Conservation (phyloP, 331 rosid species). For the Ulmus americana region DNA sequence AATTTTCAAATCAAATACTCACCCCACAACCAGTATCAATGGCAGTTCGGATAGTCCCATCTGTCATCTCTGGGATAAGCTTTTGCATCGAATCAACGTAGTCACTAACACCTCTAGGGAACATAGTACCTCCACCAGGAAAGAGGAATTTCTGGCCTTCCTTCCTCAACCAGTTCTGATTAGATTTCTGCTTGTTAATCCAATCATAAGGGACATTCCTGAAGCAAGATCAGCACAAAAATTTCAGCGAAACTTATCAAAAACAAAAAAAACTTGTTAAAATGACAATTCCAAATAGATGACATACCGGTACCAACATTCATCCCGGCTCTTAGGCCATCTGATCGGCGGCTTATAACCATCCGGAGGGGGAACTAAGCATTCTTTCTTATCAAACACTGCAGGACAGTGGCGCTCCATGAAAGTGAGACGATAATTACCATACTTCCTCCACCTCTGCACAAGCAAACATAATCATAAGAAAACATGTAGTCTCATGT, state of each 20-base stretch:
- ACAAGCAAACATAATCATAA: constrained; percentile 21
- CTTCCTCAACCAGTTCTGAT: constrained; percentile 89
- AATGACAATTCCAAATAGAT: background rate
- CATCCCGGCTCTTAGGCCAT: constrained; percentile 94
- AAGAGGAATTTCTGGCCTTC: constrained; percentile 91
- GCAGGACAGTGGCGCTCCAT: constrained; percentile 99
- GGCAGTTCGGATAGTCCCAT: constrained; percentile 88
- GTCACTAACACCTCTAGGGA: constrained; percentile 84
- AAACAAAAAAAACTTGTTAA: constrained; percentile 9
- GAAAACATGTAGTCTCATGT: background rate
- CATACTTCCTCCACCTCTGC: constrained; percentile 90
- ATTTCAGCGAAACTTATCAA: constrained; percentile 15
- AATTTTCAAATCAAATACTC: constrained; percentile 28
- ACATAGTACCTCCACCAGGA: constrained; percentile 99
- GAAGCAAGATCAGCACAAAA: constrained; percentile 22
- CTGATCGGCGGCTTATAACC: constrained; percentile 87
- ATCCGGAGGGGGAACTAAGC: constrained; percentile 87
- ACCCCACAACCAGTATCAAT: constrained; percentile 99
- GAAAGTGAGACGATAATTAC: constrained; percentile 66
- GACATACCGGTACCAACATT: constrained; percentile 94
- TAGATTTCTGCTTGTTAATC: constrained; percentile 90
- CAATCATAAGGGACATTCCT: constrained; percentile 99
- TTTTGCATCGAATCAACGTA: constrained; percentile 85
- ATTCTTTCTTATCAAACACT: constrained; percentile 67
- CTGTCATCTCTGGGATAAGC: constrained; percentile 91